Conservation (phyloP, 1,284 basidiomycete species). For the Lentinula novae-zelandiae region DNA sequence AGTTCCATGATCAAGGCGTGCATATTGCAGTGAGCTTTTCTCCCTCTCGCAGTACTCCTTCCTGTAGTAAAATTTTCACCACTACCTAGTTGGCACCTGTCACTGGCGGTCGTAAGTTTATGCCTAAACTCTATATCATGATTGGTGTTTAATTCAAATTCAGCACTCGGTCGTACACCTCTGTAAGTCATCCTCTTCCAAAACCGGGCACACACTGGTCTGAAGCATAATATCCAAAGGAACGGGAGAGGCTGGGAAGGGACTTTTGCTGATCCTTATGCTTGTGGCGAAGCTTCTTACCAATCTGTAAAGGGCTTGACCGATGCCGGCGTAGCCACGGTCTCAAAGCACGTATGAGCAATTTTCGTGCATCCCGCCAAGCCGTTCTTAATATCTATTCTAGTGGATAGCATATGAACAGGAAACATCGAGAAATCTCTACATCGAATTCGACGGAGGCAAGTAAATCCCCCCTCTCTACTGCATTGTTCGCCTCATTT, state of each 20-base stretch:
- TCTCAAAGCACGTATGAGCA: slow-evolving; percentile 29
- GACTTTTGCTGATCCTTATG: slow-evolving; percentile 44
- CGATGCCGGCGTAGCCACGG: slow-evolving; percentile 38
- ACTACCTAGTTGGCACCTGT: slow-evolving; percentile 4
- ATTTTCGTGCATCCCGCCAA: not conserved
- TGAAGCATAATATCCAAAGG: not conserved
- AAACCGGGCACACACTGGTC: not conserved
- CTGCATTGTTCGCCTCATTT: not conserved
- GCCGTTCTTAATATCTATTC: not conserved
- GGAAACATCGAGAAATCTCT: slow-evolving; percentile 15
- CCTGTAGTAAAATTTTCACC: not conserved
- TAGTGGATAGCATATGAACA: slow-evolving; percentile 8
- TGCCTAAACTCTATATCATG: not conserved
- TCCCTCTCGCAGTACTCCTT: not conserved
- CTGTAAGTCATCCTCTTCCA: not conserved
- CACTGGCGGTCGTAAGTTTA: slow-evolving; percentile 8
- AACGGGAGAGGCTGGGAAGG: slow-evolving; percentile 41
- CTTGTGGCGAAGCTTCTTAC: slow-evolving; percentile 38
- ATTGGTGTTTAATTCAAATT: too few relatives aligned
- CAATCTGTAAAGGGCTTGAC: slow-evolving; percentile 44
- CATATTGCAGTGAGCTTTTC: slow-evolving; percentile 29
- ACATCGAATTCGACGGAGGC: not conserved
- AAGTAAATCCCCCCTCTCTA: not conserved
- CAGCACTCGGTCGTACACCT: not conserved
- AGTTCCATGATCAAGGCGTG: slow-evolving; percentile 59